phyloP scores from a whole-genome alignment of 192 early-diverging fungal species.

The Dimargaris cristalligena region DNA sequence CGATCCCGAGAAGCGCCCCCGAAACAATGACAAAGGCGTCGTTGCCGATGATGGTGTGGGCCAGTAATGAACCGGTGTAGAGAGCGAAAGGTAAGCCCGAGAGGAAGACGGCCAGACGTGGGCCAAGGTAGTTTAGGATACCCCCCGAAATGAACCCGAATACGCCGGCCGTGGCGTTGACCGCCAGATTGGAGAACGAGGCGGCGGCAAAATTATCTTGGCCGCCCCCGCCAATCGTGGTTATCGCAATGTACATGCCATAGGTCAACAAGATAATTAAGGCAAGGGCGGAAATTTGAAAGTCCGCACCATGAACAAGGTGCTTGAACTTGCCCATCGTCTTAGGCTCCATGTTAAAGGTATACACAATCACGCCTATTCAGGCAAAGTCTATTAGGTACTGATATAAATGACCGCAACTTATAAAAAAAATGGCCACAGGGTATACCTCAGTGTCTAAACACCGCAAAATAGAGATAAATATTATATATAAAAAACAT shows the following conservation, averaged over 20 bases:
- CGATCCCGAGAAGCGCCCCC: not conserved
- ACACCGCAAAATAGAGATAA: too few species aligned
- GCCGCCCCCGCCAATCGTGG: not conserved
- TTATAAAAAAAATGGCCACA: too few species aligned
- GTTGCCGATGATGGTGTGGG: not conserved
- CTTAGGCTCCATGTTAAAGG: too few species aligned
- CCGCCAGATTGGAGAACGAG: not conserved
- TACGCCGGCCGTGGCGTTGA: too few species aligned
- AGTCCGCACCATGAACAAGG: too few species aligned
- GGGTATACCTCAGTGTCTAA: too few species aligned
- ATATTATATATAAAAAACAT: too few species aligned
- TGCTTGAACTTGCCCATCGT: too few species aligned
- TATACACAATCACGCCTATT: too few species aligned
- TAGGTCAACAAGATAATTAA: not conserved
- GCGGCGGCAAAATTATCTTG: not conserved
- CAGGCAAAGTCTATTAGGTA: too few species aligned
- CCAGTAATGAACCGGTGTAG: not conserved
- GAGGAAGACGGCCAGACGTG: not conserved
- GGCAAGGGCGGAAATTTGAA: not conserved
- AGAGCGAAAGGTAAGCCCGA: not conserved
- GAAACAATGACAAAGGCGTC: not conserved
- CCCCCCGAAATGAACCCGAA: too few species aligned
- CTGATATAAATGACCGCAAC: too few species aligned
- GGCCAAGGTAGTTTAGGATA: not conserved
- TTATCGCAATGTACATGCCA: not conserved